Conservation (phyloP, 2,329 filamentous ascomycete genomes). For the Geoglossum cookeanum region DNA sequence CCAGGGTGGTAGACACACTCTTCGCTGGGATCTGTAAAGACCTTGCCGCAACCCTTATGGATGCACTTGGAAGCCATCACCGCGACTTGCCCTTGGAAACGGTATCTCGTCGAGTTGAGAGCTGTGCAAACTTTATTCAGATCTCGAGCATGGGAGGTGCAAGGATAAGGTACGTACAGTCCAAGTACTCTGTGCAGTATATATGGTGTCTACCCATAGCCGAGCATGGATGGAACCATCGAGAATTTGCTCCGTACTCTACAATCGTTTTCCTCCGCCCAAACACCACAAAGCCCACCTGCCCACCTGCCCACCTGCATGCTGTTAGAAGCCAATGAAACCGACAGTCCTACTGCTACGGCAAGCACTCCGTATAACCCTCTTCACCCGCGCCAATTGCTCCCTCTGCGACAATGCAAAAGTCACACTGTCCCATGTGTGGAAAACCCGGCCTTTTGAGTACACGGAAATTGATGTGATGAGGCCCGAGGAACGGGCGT, state of each 20-base stretch:
- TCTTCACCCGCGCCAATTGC: constrained; percentile 57
- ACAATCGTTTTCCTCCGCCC: neutral
- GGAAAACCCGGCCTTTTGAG: constrained; percentile 45
- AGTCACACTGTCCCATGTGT: constrained; percentile 46
- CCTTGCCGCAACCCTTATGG: constrained; percentile 87
- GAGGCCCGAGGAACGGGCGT: constrained; percentile 38
- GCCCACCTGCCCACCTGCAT: neutral
- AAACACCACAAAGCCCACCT: neutral
- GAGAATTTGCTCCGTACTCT: neutral
- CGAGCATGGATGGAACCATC: neutral
- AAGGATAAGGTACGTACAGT: neutral
- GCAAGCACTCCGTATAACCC: constrained; percentile 38
- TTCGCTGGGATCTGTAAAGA: constrained; percentile 64
- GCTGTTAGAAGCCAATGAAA: neutral
- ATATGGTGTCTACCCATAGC: neutral
- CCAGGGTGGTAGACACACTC: constrained; percentile 84
- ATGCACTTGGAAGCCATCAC: constrained; percentile 71
- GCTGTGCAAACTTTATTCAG: too few relatives aligned
- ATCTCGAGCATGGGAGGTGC: too few relatives aligned
- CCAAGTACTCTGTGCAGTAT: neutral
- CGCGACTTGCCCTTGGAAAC: neutral
- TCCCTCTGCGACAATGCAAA: constrained; percentile 52
- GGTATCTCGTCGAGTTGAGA: too few relatives aligned
- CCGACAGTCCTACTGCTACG: constrained; percentile 15
- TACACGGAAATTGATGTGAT: constrained; percentile 54